A percentile compares a stretch with the other conserved stretches of the same genome.
phyloP scores from a whole-genome alignment of 768 basidiomycete genomes.

The Harrya chromipes region DNA sequence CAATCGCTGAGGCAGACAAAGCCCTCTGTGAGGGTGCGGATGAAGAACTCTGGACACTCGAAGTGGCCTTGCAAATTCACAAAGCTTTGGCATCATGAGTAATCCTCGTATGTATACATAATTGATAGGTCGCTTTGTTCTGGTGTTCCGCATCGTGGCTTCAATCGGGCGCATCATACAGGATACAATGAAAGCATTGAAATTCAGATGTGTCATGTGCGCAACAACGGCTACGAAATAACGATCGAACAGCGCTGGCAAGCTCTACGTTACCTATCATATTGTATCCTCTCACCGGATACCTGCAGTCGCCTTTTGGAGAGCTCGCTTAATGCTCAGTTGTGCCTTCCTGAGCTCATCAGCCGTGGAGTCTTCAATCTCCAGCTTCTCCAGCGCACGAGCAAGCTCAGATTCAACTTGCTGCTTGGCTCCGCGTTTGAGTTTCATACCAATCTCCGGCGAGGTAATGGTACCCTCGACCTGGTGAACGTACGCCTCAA shows the following conservation, averaged over 20 bases:
- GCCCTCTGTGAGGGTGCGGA: constrained; percentile 94
- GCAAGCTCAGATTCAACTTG: constrained; percentile 98
- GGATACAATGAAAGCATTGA: constrained; percentile 10
- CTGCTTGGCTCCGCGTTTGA: constrained; percentile 93
- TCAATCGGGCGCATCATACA: background rate
- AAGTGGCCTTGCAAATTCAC: constrained; percentile 77
- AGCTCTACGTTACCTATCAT: constrained; percentile 16
- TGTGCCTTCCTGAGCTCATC: constrained; percentile 97
- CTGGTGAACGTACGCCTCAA: constrained; percentile 96
- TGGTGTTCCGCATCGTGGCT: too few relatives aligned
- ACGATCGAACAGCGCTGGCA: constrained; percentile 7
- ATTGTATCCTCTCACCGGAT: constrained; percentile 55
- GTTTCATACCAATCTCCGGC: constrained; percentile 96
- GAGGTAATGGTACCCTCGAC: constrained; percentile 95
- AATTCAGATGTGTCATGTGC: constrained; percentile 15
- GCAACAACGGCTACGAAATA: constrained; percentile 15
- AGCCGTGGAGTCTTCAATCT: constrained; percentile 90
- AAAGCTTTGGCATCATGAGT: constrained; percentile 46
- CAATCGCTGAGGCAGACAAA: constrained; percentile 94
- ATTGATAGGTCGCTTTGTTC: background rate
- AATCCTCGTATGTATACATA: too few relatives aligned
- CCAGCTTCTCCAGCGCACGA: constrained; percentile 96
- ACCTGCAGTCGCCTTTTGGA: constrained; percentile 96
- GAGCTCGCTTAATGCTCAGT: constrained; percentile 90
- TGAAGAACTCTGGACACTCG: constrained; percentile 92